Evolutionary conservation across 2,329 filamentous ascomycete species (phyloP), one percentile per base, ranked within the genome.

Genomic region (Magnaporthales sp.): DNA sequence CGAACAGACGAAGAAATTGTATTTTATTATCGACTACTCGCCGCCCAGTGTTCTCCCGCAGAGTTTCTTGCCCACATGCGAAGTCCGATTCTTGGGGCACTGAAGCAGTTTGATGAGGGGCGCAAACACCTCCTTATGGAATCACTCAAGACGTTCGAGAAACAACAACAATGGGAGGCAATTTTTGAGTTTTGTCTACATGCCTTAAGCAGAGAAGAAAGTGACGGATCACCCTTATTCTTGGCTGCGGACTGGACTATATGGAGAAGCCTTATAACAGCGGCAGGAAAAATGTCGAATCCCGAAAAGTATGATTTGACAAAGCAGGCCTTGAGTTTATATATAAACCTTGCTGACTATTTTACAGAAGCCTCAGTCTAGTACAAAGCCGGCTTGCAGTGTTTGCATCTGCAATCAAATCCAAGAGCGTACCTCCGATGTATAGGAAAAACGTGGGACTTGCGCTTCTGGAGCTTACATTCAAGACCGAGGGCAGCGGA

Each of bases 1-100:
- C 76, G 77, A 54, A 78, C 78, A 0, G 83, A 85, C 68, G 80
- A 85, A 67, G 83, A 85, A 68, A 77, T 83, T 2, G 74, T 82
- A 0, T 76, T 85, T 2, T 78, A 83, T 22, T 85, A 83, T 68
- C 77, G 80, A 1, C 77, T 85, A 26, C 72, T 83, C 0, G 76
- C 79, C 31, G 76, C 75, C 4, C 80, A 83, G 10, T 81, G 79
- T 0, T 76, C 76, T 1, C 71, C 73, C 0, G 77, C 77, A 0
- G 81, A 83, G 60, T 80, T 78, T 67, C 68, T 77, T 1, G 78
- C 78, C 51, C 74, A 80, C 8, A 71, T 80, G 0, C 67, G 71
- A 3, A 80, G 80, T 60, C 73, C 77, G 0, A 69, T 77, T 0
- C 77, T 83, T 9, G 78, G 78, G 0, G 81, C 81, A 0, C 70